Evolutionary conservation across 345 rosid species (phyloP).

Genomic region (Populus simonii): DNA sequence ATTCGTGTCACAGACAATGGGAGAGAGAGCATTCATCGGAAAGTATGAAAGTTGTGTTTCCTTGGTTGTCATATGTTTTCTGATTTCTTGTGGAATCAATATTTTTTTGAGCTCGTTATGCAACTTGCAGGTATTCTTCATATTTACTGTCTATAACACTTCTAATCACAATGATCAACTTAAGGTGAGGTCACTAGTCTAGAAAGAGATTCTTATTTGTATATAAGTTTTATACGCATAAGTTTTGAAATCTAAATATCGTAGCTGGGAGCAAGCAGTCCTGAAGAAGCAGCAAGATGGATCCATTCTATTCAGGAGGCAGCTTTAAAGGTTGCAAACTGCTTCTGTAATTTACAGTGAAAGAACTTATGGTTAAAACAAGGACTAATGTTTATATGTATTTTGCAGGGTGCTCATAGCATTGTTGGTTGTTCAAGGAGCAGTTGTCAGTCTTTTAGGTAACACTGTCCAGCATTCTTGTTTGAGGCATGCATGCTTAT

Average conservation of each 20-base stretch:
- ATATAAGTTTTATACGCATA: slow-evolving; percentile 19
- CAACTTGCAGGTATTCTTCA: slow-evolving; percentile 71
- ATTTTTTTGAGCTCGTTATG: slow-evolving; percentile 7
- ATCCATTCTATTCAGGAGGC: slow-evolving; percentile 76
- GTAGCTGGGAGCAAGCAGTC: slow-evolving; percentile 91
- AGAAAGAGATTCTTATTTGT: slow-evolving; percentile 7
- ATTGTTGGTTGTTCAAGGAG: slow-evolving; percentile 53
- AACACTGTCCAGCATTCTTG: neutral
- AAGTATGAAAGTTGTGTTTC: slow-evolving; percentile 44
- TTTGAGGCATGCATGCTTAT: neutral
- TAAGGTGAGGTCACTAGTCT: slow-evolving; percentile 58
- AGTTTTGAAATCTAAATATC: slow-evolving; percentile 25
- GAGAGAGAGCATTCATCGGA: slow-evolving; percentile 88
- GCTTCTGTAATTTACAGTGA: slow-evolving; percentile 6
- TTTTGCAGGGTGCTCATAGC: slow-evolving; percentile 53
- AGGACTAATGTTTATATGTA: slow-evolving; percentile 25
- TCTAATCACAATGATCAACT: slow-evolving; percentile 89
- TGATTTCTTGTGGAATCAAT: slow-evolving; percentile 1
- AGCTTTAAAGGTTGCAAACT: slow-evolving; percentile 60
- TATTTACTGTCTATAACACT: slow-evolving; percentile 79
- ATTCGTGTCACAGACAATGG: slow-evolving; percentile 91
- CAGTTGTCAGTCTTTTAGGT: slow-evolving; percentile 75
- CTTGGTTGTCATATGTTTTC: neutral
- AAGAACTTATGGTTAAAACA: neutral
- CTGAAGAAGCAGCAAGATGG: slow-evolving; percentile 97